Conservation (phyloP, 1,284 basidiomycete species). For the Amylostereum chailletii region DNA sequence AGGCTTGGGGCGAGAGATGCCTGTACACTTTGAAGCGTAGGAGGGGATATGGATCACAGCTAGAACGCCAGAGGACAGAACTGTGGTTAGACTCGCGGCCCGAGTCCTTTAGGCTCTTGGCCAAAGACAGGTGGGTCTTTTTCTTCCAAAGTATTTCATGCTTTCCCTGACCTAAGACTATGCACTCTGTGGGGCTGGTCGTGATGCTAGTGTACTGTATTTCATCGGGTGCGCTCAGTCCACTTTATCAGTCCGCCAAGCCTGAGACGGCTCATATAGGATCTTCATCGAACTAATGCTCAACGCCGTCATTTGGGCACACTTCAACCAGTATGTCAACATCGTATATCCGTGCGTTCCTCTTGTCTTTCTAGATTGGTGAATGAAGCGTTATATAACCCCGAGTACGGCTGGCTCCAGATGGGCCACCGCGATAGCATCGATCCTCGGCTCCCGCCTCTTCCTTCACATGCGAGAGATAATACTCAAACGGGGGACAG, state of each 20-base stretch:
- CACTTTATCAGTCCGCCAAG: not conserved
- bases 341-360: slow-evolving; percentile 19
- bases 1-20: slow-evolving; percentile 11
- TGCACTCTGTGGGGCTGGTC: not conserved
- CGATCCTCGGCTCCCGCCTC: slow-evolving; percentile 13
- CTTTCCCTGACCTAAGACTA: not conserved
- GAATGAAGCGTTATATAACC: not conserved
- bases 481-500: no score
- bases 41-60: not conserved
- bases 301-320: slow-evolving; percentile 18
- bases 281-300: slow-evolving; percentile 16
- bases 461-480: slow-evolving; percentile 11
- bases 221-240: slow-evolving; percentile 12
- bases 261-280: slow-evolving; percentile 5
- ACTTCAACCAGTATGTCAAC: slow-evolving; percentile 16
- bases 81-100: not conserved
- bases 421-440: slow-evolving; percentile 17
- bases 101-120: slow-evolving; percentile 5
- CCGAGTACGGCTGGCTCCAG: slow-evolving; percentile 5
- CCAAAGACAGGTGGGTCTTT: slow-evolving; percentile 12
- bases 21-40: not conserved
- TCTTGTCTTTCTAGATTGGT: no score
- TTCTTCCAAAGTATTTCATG: no score
- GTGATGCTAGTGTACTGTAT: slow-evolving; percentile 12
- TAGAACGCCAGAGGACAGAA: not conserved